A percentile compares a stretch with the other conserved stretches of the same genome.
These are phyloP conservation scores for Fusarium austroafricanum DNA, from an alignment of 2,329 filamentous ascomycete genomes.

Conservation along the genomic window DNA sequence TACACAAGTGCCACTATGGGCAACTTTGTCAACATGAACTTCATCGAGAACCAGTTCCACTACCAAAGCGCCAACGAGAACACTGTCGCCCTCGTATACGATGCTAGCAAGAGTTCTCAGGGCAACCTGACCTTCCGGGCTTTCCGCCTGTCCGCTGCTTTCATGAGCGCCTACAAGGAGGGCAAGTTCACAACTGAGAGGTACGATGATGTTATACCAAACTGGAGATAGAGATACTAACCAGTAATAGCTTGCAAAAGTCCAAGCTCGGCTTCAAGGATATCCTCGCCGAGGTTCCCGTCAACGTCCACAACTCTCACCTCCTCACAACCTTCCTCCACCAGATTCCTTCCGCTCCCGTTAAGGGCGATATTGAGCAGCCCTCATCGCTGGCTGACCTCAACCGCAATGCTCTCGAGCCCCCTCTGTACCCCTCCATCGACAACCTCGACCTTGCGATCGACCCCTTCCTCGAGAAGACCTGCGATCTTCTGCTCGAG, in stretches of 20 bases:
- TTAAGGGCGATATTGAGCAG: slow-evolving; percentile 74
- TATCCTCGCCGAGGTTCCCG: slow-evolving; percentile 89
- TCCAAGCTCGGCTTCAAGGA: slow-evolving; percentile 93
- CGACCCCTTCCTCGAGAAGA: slow-evolving; percentile 98
- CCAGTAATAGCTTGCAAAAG: slow-evolving; percentile 81
- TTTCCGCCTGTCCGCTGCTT: slow-evolving; percentile 87
- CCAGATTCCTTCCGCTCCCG: slow-evolving; percentile 79
- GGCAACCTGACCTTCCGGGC: slow-evolving; percentile 90
- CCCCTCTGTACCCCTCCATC: slow-evolving; percentile 85
- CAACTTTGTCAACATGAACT: slow-evolving; percentile 94
- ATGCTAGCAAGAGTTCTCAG: slow-evolving; percentile 94
- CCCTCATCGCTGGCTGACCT: slow-evolving; percentile 84
- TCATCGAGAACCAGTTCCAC: slow-evolving; percentile 97
- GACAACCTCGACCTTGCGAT: slow-evolving; percentile 92
- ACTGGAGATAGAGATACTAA: slow-evolving; percentile 21
- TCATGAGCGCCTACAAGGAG: slow-evolving; percentile 95
- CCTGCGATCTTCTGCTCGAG: slow-evolving; percentile 94
- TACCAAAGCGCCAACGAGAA: slow-evolving; percentile 96
- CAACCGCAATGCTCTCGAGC: slow-evolving; percentile 69
- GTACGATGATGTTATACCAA: slow-evolving; percentile 62
- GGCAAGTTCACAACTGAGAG: slow-evolving; percentile 96
- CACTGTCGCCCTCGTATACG: slow-evolving; percentile 91
- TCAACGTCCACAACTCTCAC: slow-evolving; percentile 95
- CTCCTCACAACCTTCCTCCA: slow-evolving; percentile 95
- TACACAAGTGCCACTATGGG: slow-evolving; percentile 99